Base-by-base conservation (phyloP, 768 basidiomycete species). In the Dioszegia hungarica region DNA sequence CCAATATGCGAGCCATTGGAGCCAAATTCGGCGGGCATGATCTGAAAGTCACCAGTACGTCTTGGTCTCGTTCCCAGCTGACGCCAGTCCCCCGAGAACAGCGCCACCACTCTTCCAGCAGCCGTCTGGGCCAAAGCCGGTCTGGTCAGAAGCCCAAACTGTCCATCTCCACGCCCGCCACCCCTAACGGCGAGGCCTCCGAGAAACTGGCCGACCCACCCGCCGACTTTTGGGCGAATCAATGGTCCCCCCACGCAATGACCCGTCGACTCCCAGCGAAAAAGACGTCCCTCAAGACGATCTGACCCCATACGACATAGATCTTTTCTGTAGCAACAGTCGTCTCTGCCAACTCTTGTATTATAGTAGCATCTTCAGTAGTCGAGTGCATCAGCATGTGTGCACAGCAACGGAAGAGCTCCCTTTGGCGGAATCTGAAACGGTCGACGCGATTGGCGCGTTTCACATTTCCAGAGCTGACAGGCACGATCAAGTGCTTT, bases 21-120 rank as follows among this genome's bases (percentile, higher is more conserved):
- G 70, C 70, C 3, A 66, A 62, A 28, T 72, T 67, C 47, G 51
- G 53, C 5, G 66, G 66, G 15, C 34, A 57, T 14, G 64, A 72
- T 36, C 56, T 72, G 25, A 51, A 56, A 5, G 57, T 70, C n/a
- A 59, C 61, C 15, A 57, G 68, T 70, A 45, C 40, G 60, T 53
- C n/a, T 56, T 8, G 19, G 15, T 5, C 12, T 9, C 34, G 34
- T 19, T 10, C 39, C 10, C 19, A 10, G 39, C 39, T 41, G 39
- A 20, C 39, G 43, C 22, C 17, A 44, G 39, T 40, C 6, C 10
- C 10, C 39, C 11, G 39, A 20, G 39, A 44, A 5, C 5, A 17
- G 24, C 43, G 43, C 9, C 22, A 44, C 8, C 22, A 14, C 15
- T 34, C 48, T n/a, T 33, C 9, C 48, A 4, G 27, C 11, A 17